phyloP scores from a whole-genome alignment of 768 basidiomycete genomes.

The Zangia roseola region DNA sequence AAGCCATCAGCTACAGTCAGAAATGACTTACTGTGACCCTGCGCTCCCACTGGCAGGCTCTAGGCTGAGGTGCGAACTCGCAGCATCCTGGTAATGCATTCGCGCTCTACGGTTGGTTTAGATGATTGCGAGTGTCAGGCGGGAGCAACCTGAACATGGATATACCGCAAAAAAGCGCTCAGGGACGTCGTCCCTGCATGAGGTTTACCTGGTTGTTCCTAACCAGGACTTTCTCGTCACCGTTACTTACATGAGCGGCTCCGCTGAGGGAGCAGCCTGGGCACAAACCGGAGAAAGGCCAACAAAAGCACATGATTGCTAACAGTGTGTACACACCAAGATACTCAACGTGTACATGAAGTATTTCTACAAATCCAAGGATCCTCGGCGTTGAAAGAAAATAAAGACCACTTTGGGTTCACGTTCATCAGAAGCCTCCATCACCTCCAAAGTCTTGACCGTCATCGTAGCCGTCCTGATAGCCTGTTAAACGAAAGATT shows the following conservation, averaged over 20 bases:
- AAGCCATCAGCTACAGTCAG: neutral
- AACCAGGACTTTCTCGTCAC: too few relatives aligned
- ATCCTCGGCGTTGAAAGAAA: conserved; percentile 1
- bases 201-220: too few relatives aligned
- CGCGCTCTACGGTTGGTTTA: neutral
- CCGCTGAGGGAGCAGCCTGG: too few relatives aligned
- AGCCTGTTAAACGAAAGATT: conserved; percentile 31
- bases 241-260: too few relatives aligned
- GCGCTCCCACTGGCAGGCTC: neutral
- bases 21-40: conserved; percentile 4
- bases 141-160: neutral
- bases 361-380: conserved; percentile 16
- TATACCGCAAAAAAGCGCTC: neutral
- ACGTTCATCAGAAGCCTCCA: conserved; percentile 7
- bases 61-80: neutral
- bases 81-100: conserved; percentile 9
- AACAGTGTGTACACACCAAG: neutral
- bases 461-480: conserved; percentile 21
- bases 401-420: neutral
- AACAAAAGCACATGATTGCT: too few relatives aligned
- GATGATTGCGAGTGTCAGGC: neutral
- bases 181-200: neutral
- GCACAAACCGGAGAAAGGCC: too few relatives aligned
- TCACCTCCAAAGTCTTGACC: conserved; percentile 3
- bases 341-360: conserved; percentile 5